phyloP scores from a whole-genome alignment of 306 rosid genomes.

The Spatholobus suberectus region DNA sequence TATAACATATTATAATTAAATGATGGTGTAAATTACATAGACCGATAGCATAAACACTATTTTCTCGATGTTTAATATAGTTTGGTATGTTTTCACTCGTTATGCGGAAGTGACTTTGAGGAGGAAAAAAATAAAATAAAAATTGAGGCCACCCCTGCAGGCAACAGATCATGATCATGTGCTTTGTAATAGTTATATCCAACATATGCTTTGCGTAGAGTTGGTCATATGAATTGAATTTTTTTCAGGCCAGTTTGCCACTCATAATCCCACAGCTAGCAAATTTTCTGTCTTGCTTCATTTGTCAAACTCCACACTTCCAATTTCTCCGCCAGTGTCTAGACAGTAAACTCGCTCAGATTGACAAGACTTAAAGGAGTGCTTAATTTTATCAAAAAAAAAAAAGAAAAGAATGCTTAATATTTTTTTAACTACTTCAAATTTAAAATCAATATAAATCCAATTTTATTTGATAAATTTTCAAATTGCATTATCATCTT shows the following conservation, averaged over 20 bases:
- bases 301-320: conserved; percentile 42
- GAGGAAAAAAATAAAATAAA: no score
- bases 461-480: background rate
- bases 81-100: no score
- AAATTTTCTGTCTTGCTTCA: conserved; percentile 30
- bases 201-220: conserved; percentile 30
- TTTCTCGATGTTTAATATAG: no score
- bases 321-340: background rate
- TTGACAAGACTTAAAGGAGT: background rate
- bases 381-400: no score
- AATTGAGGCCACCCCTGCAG: background rate
- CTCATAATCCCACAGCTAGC: background rate
- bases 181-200: background rate
- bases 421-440: background rate
- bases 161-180: conserved; percentile 24
- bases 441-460: background rate
- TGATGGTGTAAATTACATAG: no score
- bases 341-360: background rate
- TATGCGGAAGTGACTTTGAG: no score
- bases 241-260: conserved; percentile 36
- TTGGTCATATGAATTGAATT: conserved; percentile 49
- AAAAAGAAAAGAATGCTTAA: background rate
- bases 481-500: background rate
- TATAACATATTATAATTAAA: no score
- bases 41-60: no score